phyloP scores from a whole-genome alignment of 345 rosid species.

The Citrus maxima region DNA sequence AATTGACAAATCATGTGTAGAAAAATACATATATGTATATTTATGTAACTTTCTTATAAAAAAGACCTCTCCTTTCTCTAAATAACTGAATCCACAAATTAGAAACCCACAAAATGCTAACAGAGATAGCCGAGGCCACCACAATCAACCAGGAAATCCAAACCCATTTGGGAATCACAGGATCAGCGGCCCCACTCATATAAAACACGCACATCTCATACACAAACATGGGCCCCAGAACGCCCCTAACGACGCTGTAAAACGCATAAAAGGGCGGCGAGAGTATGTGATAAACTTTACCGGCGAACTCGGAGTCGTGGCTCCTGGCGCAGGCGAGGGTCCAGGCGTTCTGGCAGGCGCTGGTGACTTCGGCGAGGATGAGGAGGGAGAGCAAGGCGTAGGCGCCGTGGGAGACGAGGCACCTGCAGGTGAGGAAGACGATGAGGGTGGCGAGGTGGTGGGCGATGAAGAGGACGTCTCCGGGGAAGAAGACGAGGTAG shows the following conservation, averaged over 20 bases:
- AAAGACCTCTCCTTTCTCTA: slow-evolving; percentile 43
- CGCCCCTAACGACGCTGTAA: slow-evolving; percentile 67
- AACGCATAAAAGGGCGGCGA: slow-evolving; percentile 70
- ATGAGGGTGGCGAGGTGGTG: slow-evolving; percentile 86
- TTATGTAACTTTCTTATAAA: slow-evolving; percentile 44
- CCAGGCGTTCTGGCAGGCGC: slow-evolving; percentile 92
- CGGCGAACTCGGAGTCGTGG: slow-evolving; percentile 41
- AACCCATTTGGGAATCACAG: slow-evolving; percentile 69
- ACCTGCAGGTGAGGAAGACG: slow-evolving; percentile 80
- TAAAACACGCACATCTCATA: slow-evolving; percentile 58
- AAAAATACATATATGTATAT: neutral
- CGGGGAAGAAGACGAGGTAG: slow-evolving; percentile 69
- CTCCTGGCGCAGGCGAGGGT: slow-evolving; percentile 65
- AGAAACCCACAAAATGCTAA: slow-evolving; percentile 79
- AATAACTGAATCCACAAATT: slow-evolving; percentile 72
- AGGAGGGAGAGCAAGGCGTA: slow-evolving; percentile 59
- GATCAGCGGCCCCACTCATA: slow-evolving; percentile 45
- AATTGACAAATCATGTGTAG: neutral
- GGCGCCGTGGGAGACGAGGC: slow-evolving; percentile 70
- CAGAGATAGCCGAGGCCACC: slow-evolving; percentile 56
- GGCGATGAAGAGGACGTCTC: slow-evolving; percentile 81
- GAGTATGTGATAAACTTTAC: slow-evolving; percentile 47
- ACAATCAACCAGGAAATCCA: slow-evolving; percentile 88
- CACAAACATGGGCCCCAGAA: slow-evolving; percentile 63
- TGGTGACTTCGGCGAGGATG: slow-evolving; percentile 80